A percentile compares a stretch with the other conserved stretches of the same genome.
Conservation (phyloP, 257 asterid species). For the Leonotis leonurus region DNA sequence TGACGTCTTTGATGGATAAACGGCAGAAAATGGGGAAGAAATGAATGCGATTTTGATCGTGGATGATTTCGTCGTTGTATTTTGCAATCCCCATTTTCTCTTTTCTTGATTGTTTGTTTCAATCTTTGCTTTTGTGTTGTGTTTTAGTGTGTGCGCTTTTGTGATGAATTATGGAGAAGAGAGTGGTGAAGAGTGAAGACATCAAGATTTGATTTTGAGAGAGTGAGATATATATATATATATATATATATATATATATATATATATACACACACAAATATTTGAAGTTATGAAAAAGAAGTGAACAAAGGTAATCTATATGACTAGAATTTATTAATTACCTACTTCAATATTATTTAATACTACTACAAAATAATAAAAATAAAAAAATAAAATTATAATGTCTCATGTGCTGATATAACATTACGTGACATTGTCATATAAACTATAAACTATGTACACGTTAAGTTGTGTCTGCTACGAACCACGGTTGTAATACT, state of each 20-base stretch:
- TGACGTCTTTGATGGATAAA: conserved; percentile 53
- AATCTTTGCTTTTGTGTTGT: not conserved
- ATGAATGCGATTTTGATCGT: conserved; percentile 28
- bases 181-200: not conserved
- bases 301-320: too few relatives aligned
- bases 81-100: conserved; percentile 41
- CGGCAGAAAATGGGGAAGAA: conserved; percentile 67
- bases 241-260: not conserved
- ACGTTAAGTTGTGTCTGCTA: too few relatives aligned
- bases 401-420: too few relatives aligned
- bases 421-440: too few relatives aligned
- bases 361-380: too few relatives aligned
- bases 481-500: not conserved
- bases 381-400: too few relatives aligned
- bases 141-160: not conserved
- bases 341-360: too few relatives aligned
- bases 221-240: not conserved
- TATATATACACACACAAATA: not conserved
- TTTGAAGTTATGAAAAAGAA: too few relatives aligned
- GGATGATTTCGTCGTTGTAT: conserved; percentile 22
- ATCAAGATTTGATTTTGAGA: not conserved
- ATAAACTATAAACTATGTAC: too few relatives aligned
- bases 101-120: not conserved
- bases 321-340: too few relatives aligned
- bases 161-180: not conserved